phyloP scores from a whole-genome alignment of 1,139 yeast genomes.

The Yamadazyma mexicana region DNA sequence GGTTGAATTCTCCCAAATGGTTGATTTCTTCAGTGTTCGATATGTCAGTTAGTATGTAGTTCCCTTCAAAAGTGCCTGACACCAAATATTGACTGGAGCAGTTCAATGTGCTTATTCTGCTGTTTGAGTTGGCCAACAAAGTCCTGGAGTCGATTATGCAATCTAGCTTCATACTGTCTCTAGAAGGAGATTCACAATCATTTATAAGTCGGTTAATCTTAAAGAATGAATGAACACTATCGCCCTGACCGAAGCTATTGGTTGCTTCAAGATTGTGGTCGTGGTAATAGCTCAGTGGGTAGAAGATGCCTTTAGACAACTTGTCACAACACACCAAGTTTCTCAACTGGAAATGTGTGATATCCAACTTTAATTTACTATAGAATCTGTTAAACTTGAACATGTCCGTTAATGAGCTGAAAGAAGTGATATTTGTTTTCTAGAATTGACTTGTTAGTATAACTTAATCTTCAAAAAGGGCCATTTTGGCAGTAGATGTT shows the following conservation, averaged over 20 bases:
- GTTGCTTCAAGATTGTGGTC: conserved; percentile 30
- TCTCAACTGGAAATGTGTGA: conserved; percentile 59
- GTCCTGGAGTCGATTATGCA: conserved; percentile 42
- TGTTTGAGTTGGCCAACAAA: conserved; percentile 31
- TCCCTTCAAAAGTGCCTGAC: conserved; percentile 60
- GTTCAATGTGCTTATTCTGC: conserved; percentile 49
- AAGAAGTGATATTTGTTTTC: conserved; percentile 24
- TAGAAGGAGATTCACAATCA: conserved; percentile 16
- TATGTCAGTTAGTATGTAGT: conserved; percentile 40
- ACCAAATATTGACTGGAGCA: conserved; percentile 44
- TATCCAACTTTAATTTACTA: conserved; percentile 46
- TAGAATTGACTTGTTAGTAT: conserved; percentile 21
- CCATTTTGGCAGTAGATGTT: no score
- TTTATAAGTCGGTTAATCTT: conserved; percentile 35
- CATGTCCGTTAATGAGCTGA: conserved; percentile 29
- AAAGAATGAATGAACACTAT: conserved; percentile 34
- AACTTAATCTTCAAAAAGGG: no score
- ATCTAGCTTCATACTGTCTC: conserved; percentile 30
- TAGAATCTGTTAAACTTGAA: conserved; percentile 44
- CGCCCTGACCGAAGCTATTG: conserved; percentile 18
- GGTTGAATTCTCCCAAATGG: conserved; percentile 33
- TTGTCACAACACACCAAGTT: conserved; percentile 48
- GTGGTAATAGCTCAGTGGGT: conserved; percentile 41
- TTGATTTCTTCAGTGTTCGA: conserved; percentile 24
- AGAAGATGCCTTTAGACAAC: conserved; percentile 37